These are phyloP conservation scores for Populus euphratica DNA, from an alignment of 345 rosid species.

Conservation along the genomic window DNA sequence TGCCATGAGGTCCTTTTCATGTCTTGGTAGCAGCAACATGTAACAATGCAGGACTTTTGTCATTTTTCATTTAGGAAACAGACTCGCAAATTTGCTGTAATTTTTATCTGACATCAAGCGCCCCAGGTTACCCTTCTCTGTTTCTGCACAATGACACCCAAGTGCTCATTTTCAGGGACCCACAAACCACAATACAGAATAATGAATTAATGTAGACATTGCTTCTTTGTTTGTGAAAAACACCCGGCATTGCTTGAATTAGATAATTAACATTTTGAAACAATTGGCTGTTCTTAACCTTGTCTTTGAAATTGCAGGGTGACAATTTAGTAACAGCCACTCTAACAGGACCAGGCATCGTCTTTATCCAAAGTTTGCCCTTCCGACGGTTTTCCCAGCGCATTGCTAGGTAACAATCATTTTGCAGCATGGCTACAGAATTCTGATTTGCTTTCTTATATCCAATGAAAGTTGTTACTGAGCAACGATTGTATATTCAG, in stretches of 20 bases:
- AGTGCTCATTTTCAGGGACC: not conserved
- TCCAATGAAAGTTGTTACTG: not conserved
- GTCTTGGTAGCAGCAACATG: not conserved
- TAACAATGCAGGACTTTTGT: not conserved
- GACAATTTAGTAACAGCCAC: slow-evolving; percentile 80
- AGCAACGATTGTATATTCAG: not conserved
- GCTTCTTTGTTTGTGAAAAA: not conserved
- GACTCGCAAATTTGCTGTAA: not conserved
- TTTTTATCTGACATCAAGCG: not conserved
- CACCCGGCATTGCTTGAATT: not conserved
- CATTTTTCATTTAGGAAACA: not conserved
- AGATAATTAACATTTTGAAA: not conserved
- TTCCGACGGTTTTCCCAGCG: slow-evolving; percentile 86
- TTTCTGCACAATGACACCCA: not conserved
- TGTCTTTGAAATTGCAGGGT: slow-evolving; percentile 51
- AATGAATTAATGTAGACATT: not conserved
- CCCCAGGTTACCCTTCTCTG: not conserved
- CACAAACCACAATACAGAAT: not conserved
- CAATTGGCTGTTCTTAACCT: not conserved
- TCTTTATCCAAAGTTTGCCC: slow-evolving; percentile 94
- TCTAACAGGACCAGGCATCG: slow-evolving; percentile 95
- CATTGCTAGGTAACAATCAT: slow-evolving; percentile 64
- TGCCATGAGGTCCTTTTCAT: not conserved
- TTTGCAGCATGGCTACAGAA: not conserved
- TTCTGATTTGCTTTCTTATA: not conserved